These are phyloP conservation scores for Elsinoe batatas DNA, from an alignment of 2,329 filamentous ascomycete genomes.

Conservation along the genomic window DNA sequence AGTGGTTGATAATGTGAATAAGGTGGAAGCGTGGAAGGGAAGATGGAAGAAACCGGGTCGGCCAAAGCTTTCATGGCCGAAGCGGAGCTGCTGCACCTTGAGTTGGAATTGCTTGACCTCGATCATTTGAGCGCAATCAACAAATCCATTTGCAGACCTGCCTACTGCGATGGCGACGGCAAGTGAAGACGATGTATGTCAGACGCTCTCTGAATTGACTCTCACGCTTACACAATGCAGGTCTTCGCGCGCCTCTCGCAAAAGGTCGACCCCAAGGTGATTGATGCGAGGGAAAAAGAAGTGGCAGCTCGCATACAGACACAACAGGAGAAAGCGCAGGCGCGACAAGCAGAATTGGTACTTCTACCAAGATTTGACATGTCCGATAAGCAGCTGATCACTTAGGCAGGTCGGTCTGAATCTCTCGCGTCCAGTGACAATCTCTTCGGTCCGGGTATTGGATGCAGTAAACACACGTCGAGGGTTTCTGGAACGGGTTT, in stretches of 20 bases:
- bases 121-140: not conserved
- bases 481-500: conserved; percentile 70
- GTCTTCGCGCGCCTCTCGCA: conserved; percentile 52
- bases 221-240: conserved; percentile 27
- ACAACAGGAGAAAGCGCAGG: conserved; percentile 53
- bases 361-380: not conserved
- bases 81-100: not conserved
- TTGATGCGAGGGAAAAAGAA: conserved; percentile 50
- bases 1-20: not conserved
- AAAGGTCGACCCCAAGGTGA: conserved; percentile 48
- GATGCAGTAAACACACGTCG: conserved; percentile 75
- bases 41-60: too few species aligned
- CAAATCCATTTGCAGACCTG: too few species aligned
- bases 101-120: not conserved
- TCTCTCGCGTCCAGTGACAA: conserved; percentile 74
- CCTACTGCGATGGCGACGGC: conserved; percentile 3
- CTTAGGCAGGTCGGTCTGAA: conserved; percentile 61
- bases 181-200: conserved; percentile 8
- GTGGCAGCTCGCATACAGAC: conserved; percentile 49
- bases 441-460: conserved; percentile 75
- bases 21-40: not conserved
- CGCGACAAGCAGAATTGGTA: conserved; percentile 57
- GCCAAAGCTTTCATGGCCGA: too few species aligned
- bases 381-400: not conserved
- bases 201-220: too few species aligned